Evolutionary conservation across 148 eudicot species (phyloP).

Genomic region (Vaccinium corymbosum): DNA sequence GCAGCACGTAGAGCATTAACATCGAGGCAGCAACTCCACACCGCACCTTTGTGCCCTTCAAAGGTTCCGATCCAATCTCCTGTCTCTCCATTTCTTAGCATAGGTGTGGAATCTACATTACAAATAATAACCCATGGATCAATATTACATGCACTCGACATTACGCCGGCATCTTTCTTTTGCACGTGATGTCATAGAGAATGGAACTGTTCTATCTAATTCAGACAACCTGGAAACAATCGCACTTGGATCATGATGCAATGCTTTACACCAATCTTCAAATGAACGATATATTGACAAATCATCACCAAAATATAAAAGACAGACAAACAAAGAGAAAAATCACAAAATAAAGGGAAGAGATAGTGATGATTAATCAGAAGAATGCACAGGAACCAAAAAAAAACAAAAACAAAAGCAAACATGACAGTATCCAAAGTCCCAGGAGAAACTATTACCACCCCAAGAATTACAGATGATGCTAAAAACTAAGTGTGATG

Average conservation of each 20-base stretch:
- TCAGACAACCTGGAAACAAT: background rate
- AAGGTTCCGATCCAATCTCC: conserved; percentile 97
- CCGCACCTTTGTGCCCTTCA: conserved; percentile 94
- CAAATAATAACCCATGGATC: background rate
- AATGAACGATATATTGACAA: background rate
- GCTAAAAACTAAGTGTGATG: background rate
- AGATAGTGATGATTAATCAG: background rate
- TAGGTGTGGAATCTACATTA: conserved; percentile 69
- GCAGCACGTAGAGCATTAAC: conserved; percentile 79
- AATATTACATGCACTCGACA: background rate
- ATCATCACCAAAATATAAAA: background rate
- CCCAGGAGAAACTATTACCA: background rate
- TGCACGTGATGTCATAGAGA: background rate
- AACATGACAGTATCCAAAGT: background rate
- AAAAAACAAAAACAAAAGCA: background rate
- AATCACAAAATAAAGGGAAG: background rate
- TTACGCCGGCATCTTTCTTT: background rate
- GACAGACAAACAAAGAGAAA: background rate
- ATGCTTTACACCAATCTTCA: background rate
- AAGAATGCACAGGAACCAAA: background rate
- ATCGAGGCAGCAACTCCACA: conserved; percentile 91
- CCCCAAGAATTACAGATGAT: background rate
- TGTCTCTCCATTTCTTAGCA: conserved; percentile 92
- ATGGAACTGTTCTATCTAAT: background rate
- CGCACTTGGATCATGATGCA: background rate